Evolutionary conservation across 805 yeast species (phyloP).

Genomic region (Brettanomyces naardenensis): DNA sequence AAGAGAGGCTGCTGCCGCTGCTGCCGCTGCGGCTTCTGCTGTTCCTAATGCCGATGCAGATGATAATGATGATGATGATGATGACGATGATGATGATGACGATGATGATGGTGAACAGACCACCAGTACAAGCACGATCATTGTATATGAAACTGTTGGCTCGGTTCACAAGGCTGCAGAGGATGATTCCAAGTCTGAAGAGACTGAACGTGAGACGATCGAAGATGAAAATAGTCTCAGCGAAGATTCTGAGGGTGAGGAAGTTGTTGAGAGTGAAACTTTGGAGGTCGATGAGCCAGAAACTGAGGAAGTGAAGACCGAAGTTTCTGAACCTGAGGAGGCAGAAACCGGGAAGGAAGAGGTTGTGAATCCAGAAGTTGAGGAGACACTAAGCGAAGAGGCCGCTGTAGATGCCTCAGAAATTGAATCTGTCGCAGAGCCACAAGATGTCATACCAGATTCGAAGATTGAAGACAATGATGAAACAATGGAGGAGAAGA

Average conservation of each 20-base stretch:
- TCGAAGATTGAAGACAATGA: conserved; percentile 3
- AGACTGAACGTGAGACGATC: neutral
- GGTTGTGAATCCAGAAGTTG: conserved; percentile 4
- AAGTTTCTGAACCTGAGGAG: conserved; percentile 4
- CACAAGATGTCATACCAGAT: conserved; percentile 5
- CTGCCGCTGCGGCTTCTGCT: neutral
- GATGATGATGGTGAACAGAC: conserved; percentile 5
- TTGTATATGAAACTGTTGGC: conserved; percentile 1
- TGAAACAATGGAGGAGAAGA: neutral
- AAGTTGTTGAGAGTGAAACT: neutral
- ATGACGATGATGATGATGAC: conserved; percentile 5
- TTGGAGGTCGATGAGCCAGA: conserved; percentile 2
- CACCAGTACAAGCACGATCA: conserved; percentile 8
- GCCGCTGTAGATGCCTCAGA: conserved; percentile 1
- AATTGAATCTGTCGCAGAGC: conserved; percentile 5
- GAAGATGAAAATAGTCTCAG: neutral
- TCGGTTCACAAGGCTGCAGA: neutral
- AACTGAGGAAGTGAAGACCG: conserved; percentile 1
- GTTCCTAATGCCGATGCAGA: conserved; percentile 11
- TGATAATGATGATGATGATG: conserved; percentile 15
- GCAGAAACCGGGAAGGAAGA: conserved; percentile 5
- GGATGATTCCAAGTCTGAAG: neutral
- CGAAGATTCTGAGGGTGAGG: neutral
- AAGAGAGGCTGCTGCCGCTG: conserved; percentile 13
- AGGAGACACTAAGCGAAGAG: neutral